Evolutionary conservation across 2,329 filamentous ascomycete species (phyloP).

Genomic region (Nothomitra cinnamomea): DNA sequence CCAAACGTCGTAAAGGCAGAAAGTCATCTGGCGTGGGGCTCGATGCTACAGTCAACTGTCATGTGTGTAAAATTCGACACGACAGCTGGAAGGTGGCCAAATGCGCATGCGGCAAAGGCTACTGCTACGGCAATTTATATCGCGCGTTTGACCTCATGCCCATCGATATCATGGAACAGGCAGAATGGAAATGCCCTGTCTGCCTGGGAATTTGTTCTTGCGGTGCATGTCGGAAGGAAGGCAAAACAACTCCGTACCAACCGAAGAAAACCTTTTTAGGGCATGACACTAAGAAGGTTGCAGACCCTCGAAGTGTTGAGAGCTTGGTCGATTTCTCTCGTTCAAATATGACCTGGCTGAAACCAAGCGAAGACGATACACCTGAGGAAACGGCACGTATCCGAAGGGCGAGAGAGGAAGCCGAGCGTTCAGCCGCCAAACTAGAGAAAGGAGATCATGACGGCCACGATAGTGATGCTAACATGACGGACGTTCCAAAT

Average conservation of each 20-base stretch:
- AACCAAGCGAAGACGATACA: slow-evolving; percentile 35
- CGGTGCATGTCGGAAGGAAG: slow-evolving; percentile 52
- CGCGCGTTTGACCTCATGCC: slow-evolving; percentile 85
- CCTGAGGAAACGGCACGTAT: slow-evolving; percentile 28
- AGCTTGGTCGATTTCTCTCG: slow-evolving; percentile 77
- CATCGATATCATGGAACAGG: slow-evolving; percentile 60
- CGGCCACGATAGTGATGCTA: slow-evolving; percentile 23
- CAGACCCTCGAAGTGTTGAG: slow-evolving; percentile 81
- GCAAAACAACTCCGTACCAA: slow-evolving; percentile 59
- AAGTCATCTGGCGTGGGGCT: background rate
- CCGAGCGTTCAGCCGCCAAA: slow-evolving; percentile 29
- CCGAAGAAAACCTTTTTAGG: slow-evolving; percentile 79
- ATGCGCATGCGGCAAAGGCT: slow-evolving; percentile 62
- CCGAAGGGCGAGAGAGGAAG: slow-evolving; percentile 33
- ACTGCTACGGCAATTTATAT: slow-evolving; percentile 88
- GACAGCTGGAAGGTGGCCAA: slow-evolving; percentile 70
- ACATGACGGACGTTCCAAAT: slow-evolving; percentile 6
- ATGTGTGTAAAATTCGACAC: slow-evolving; percentile 69
- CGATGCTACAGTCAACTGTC: slow-evolving; percentile 42
- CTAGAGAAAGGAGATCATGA: slow-evolving; percentile 28
- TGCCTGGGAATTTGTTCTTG: slow-evolving; percentile 81
- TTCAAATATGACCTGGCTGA: slow-evolving; percentile 75
- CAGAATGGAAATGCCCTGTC: slow-evolving; percentile 75
- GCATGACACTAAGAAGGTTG: slow-evolving; percentile 78
- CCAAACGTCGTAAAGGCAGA: slow-evolving; percentile 42